Percentiles rank a stretch among this genome's conserved stretches.
These are phyloP conservation scores for Tagetes erecta DNA, from an alignment of 129 eudicot genomes.

Conservation along the genomic window DNA sequence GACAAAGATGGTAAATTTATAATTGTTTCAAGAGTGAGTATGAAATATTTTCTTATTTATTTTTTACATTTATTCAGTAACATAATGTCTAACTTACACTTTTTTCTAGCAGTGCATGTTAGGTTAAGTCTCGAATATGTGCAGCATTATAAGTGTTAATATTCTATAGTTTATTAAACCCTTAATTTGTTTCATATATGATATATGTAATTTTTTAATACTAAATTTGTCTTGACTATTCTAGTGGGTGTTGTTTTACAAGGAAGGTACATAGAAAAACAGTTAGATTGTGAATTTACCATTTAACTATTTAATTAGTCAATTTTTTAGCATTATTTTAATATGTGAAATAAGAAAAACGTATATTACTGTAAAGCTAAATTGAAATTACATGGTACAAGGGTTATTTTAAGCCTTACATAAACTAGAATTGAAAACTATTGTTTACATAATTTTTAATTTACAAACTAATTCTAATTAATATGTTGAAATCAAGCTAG, in stretches of 20 bases:
- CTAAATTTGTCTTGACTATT: too few species aligned
- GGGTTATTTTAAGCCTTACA: background rate
- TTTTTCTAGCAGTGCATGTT: too few species aligned
- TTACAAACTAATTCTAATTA: background rate
- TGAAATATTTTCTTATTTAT: background rate
- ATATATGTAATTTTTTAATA: too few species aligned
- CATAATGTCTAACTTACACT: too few species aligned
- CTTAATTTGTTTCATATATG: too few species aligned
- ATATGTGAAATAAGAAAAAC: background rate
- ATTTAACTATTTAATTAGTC: background rate
- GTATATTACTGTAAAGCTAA: background rate
- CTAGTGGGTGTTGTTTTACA: background rate
- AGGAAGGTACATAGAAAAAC: background rate
- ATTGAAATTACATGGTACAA: background rate
- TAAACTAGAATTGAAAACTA: background rate
- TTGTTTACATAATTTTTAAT: background rate
- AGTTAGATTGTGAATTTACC: background rate
- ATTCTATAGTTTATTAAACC: too few species aligned
- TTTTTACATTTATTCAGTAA: background rate
- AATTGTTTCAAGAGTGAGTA: background rate
- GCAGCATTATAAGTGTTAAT: too few species aligned
- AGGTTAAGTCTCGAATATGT: too few species aligned
- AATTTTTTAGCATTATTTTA: background rate
- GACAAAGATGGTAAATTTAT: background rate
- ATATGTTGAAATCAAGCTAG: background rate